Conservation (phyloP, 148 eudicot species). For the Vaccinium myrtillus region DNA sequence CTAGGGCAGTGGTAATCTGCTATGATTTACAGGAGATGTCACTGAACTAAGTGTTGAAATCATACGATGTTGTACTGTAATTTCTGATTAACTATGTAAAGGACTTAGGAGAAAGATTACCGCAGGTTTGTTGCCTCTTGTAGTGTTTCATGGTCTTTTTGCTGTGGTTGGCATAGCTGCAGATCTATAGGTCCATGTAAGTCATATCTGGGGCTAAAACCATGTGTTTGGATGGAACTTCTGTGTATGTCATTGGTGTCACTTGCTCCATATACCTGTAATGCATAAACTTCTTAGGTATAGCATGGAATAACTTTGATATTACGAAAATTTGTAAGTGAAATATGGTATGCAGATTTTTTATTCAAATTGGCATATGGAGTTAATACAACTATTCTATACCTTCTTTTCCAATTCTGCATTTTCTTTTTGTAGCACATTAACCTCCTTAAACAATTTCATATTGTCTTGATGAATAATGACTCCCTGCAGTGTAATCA, state of each 20-base stretch:
- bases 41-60: conserved; percentile 10
- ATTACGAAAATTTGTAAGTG: not conserved
- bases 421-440: not conserved
- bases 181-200: conserved; percentile 36
- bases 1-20: conserved; percentile 47
- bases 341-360: not conserved
- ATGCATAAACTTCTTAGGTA: not conserved
- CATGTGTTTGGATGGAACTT: conserved; percentile 24
- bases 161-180: conserved; percentile 49
- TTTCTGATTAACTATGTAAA: not conserved
- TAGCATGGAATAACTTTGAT: not conserved
- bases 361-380: not conserved
- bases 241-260: conserved; percentile 17
- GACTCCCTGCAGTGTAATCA: not conserved
- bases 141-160: conserved; percentile 21
- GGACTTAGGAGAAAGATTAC: not conserved
- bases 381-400: conserved; percentile 23
- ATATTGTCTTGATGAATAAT: not conserved
- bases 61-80: not conserved
- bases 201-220: conserved; percentile 19
- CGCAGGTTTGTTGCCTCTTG: not conserved
- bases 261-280: conserved; percentile 37
- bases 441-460: not conserved
- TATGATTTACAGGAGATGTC: conserved; percentile 10
- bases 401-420: conserved; percentile 29